phyloP scores from a whole-genome alignment of 2,329 filamentous ascomycete species.

The Calonectria fujianensis region DNA sequence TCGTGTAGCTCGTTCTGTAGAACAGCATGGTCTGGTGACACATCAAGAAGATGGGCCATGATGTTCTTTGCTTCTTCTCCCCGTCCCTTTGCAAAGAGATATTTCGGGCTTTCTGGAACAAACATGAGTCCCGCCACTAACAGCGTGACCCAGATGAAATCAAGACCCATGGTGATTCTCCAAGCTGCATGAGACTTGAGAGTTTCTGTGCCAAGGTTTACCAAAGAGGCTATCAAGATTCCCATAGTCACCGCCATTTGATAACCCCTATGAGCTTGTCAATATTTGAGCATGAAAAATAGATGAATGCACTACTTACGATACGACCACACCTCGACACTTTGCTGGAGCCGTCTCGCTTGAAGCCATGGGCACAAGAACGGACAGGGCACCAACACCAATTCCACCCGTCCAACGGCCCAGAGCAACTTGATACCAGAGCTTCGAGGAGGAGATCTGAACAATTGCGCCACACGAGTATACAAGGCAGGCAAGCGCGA shows the following conservation, averaged over 20 bases:
- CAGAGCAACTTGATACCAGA: constrained; percentile 10
- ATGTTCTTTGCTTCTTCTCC: constrained; percentile 5
- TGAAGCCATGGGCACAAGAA: constrained; percentile 15
- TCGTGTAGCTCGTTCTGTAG: not conserved
- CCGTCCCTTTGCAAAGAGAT: not conserved
- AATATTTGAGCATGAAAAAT: not conserved
- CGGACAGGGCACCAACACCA: constrained; percentile 5
- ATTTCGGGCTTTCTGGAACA: constrained; percentile 2
- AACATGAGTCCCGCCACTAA: not conserved
- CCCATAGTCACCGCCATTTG: constrained; percentile 17
- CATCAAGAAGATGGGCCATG: not conserved
- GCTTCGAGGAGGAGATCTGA: not conserved
- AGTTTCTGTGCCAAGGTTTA: constrained; percentile 8
- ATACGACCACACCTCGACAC: constrained; percentile 4
- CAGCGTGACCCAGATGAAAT: constrained; percentile 9
- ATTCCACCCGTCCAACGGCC: constrained; percentile 19
- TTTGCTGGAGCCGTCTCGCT: constrained; percentile 5
- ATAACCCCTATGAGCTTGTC: not conserved
- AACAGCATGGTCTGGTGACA: constrained; percentile 1
- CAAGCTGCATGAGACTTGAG: not conserved
- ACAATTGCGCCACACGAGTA: constrained; percentile 12
- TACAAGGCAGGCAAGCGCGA: not conserved
- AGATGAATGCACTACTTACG: not conserved
- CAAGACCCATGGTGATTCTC: constrained; percentile 11
- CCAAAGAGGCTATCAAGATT: not conserved